These are phyloP conservation scores for Omphalea diandra DNA, from an alignment of 441 rosid species.

Conservation along the genomic window DNA sequence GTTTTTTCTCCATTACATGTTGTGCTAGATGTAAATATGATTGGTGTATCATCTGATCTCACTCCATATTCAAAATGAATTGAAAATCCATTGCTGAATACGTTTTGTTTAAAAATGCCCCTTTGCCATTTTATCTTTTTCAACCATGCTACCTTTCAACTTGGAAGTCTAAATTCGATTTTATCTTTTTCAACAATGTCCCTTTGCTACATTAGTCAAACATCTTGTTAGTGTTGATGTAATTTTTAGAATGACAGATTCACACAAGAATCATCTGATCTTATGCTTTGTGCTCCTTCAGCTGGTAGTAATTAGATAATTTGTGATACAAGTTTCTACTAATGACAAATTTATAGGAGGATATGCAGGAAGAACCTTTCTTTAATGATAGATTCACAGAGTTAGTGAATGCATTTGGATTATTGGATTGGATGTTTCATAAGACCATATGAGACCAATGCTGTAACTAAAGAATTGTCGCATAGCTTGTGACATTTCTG, in stretches of 20 bases:
- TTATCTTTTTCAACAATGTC: neutral
- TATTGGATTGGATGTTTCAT: neutral
- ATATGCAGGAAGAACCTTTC: neutral
- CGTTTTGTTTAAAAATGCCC: no score
- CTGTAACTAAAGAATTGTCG: no score
- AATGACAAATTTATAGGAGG: neutral
- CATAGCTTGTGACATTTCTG: no score
- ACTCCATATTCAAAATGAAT: neutral
- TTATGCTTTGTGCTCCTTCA: neutral
- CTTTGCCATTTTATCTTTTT: no score
- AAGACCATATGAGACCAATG: neutral
- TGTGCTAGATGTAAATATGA: slow-evolving; percentile 3
- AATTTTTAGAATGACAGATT: neutral
- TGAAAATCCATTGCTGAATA: neutral
- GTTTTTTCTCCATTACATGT: neutral
- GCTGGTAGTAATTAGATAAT: neutral
- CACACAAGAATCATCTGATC: no score
- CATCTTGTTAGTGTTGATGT: neutral
- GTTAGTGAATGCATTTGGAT: neutral
- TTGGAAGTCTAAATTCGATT: neutral
- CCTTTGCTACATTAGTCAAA: neutral
- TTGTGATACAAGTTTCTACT: neutral
- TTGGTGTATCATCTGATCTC: neutral
- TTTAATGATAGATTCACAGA: neutral
- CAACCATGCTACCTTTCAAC: neutral